Evolutionary conservation across 495 filamentous ascomycete genomes (phyloP).

Genomic region (Podospora appendiculata): DNA sequence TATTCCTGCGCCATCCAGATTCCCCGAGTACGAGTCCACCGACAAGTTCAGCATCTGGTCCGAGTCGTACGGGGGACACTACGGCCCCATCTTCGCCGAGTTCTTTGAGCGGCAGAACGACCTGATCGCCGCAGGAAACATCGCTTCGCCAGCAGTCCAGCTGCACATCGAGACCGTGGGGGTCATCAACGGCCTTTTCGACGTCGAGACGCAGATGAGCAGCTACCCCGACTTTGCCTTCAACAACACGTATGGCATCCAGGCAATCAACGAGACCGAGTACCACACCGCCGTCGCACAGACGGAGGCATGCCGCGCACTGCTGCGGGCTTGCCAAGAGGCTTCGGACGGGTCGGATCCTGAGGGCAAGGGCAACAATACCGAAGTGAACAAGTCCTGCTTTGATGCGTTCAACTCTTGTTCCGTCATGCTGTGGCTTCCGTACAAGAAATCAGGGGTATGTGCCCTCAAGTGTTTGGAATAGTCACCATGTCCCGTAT

Average conservation of each 20-base stretch:
- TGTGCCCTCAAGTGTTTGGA: too few species aligned
- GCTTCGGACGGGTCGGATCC: background rate
- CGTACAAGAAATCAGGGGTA: background rate
- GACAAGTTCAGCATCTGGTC: constrained; percentile 22
- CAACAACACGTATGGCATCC: constrained; percentile 68
- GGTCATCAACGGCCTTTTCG: constrained; percentile 67
- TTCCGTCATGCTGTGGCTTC: background rate
- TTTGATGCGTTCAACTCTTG: background rate
- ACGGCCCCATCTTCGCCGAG: constrained; percentile 48
- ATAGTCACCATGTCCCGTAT: too few species aligned
- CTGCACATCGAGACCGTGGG: constrained; percentile 42
- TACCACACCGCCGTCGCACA: background rate
- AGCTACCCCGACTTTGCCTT: constrained; percentile 62
- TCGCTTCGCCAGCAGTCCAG: constrained; percentile 18
- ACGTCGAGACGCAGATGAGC: constrained; percentile 54
- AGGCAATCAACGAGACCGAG: constrained; percentile 39
- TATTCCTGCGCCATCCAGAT: constrained; percentile 13
- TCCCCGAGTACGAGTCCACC: constrained; percentile 7
- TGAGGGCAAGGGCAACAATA: background rate
- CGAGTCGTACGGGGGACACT: constrained; percentile 49
- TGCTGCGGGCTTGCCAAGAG: background rate
- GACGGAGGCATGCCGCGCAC: background rate
- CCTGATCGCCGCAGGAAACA: constrained; percentile 36
- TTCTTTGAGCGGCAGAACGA: constrained; percentile 53
- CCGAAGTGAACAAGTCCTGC: background rate